Conservation (phyloP, 345 rosid genomes). For the Pistacia vera region DNA sequence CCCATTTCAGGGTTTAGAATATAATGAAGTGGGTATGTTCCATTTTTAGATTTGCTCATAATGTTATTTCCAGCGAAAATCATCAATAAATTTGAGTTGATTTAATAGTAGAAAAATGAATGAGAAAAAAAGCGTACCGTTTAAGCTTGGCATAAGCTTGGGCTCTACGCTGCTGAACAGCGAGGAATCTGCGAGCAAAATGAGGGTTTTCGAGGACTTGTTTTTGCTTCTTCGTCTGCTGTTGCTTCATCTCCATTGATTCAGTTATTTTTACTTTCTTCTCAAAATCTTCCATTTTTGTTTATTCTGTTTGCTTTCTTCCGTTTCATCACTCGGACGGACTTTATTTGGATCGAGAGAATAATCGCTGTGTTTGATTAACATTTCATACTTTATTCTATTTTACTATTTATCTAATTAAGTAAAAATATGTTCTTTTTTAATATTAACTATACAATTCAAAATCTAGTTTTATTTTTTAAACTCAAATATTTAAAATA, state of each 20-base stretch:
- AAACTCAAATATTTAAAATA: too few species aligned
- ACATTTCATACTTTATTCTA: too few species aligned
- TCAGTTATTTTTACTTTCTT: slow-evolving; percentile 62
- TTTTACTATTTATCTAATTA: too few species aligned
- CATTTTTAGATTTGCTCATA: neutral
- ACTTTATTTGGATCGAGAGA: too few species aligned
- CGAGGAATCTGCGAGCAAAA: slow-evolving; percentile 66
- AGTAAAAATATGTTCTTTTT: too few species aligned
- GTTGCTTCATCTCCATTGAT: slow-evolving; percentile 37
- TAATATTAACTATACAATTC: too few species aligned
- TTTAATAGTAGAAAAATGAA: neutral
- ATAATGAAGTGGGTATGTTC: neutral
- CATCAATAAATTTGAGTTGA: neutral
- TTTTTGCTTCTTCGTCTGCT: slow-evolving; percentile 2
- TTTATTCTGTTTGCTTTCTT: neutral
- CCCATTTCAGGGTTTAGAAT: neutral
- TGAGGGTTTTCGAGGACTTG: slow-evolving; percentile 35
- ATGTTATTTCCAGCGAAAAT: neutral
- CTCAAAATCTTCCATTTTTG: slow-evolving; percentile 66
- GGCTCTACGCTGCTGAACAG: slow-evolving; percentile 84
- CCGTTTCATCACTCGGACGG: neutral
- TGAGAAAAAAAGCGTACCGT: slow-evolving; percentile 34
- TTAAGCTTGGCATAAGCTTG: slow-evolving; percentile 82
- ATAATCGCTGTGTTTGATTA: too few species aligned
- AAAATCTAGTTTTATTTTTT: too few species aligned